Evolutionary conservation across 257 asterid genomes (phyloP).

Genomic region (Solanum stenotomum): DNA sequence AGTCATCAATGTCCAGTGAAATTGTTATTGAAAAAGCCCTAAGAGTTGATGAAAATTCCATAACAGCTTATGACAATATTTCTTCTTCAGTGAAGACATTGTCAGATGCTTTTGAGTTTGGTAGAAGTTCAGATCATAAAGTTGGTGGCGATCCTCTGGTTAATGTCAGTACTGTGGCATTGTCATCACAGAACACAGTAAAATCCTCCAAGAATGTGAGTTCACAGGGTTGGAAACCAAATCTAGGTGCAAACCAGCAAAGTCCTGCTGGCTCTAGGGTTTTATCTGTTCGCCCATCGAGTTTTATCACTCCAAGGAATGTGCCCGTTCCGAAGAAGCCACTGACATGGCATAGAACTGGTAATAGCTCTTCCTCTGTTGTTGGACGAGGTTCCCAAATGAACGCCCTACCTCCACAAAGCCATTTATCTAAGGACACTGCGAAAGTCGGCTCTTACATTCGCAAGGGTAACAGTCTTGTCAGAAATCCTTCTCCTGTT

Average conservation of each 20-base stretch:
- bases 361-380: constrained; percentile 20
- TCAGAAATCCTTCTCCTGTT: constrained; percentile 50
- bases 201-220: constrained; percentile 22
- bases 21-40: constrained; percentile 14
- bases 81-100: constrained; percentile 13
- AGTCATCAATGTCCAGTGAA: constrained; percentile 23
- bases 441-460: constrained; percentile 36
- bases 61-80: constrained; percentile 18
- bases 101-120: constrained; percentile 10
- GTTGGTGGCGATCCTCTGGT: neutral
- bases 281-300: constrained; percentile 30
- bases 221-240: constrained; percentile 25
- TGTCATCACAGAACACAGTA: constrained; percentile 14
- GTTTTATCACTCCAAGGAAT: constrained; percentile 22
- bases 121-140: constrained; percentile 8
- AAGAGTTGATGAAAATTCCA: constrained; percentile 12
- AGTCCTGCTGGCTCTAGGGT: constrained; percentile 25
- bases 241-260: constrained; percentile 26
- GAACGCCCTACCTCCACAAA: constrained; percentile 23
- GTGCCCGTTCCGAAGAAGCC: constrained; percentile 30
- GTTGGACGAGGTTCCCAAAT: constrained; percentile 25
- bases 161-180: constrained; percentile 8
- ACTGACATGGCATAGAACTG: constrained; percentile 79
- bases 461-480: constrained; percentile 82
- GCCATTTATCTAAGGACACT: constrained; percentile 19